Percentiles rank a stretch among this genome's conserved stretches.
Conservation (phyloP, 2,329 filamentous ascomycete genomes). For the Xylaria sp. region DNA sequence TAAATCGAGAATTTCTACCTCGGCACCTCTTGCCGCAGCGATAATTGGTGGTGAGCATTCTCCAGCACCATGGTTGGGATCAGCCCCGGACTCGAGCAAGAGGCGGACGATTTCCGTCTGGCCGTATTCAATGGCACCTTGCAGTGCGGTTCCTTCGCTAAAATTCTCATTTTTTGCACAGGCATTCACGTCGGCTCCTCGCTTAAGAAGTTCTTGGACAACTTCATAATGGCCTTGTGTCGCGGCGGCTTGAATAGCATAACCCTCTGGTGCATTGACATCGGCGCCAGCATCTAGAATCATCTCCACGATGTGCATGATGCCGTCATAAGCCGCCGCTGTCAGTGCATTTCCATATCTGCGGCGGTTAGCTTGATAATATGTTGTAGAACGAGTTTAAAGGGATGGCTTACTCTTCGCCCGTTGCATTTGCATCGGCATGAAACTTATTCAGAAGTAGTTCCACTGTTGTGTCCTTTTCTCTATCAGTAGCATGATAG, state of each 20-base stretch:
- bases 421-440: conserved; percentile 54
- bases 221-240: conserved; percentile 51
- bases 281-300: conserved; percentile 52
- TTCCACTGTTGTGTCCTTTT: conserved; percentile 53
- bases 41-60: conserved; percentile 52
- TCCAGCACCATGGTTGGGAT: conserved; percentile 54
- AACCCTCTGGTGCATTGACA: conserved; percentile 52
- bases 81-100: conserved; percentile 52
- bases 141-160: conserved; percentile 52
- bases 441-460: conserved; percentile 51
- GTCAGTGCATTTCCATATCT: conserved; percentile 54
- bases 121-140: conserved; percentile 54
- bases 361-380: conserved; percentile 4
- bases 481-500: conserved; percentile 55
- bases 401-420: conserved; percentile 50
- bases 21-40: conserved; percentile 51
- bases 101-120: conserved; percentile 52
- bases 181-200: conserved; percentile 53
- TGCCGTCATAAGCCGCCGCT: conserved; percentile 55
- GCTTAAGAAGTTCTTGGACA: conserved; percentile 51
- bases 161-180: conserved; percentile 48
- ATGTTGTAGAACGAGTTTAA: background rate
- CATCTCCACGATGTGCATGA: conserved; percentile 47
- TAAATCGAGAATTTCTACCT: conserved; percentile 52
- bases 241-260: conserved; percentile 54